Percentiles rank a stretch among this genome's conserved stretches.
These are phyloP conservation scores for Mucor lusitanicus DNA, from an alignment of 371 early-diverging fungal genomes.

Conservation along the genomic window DNA sequence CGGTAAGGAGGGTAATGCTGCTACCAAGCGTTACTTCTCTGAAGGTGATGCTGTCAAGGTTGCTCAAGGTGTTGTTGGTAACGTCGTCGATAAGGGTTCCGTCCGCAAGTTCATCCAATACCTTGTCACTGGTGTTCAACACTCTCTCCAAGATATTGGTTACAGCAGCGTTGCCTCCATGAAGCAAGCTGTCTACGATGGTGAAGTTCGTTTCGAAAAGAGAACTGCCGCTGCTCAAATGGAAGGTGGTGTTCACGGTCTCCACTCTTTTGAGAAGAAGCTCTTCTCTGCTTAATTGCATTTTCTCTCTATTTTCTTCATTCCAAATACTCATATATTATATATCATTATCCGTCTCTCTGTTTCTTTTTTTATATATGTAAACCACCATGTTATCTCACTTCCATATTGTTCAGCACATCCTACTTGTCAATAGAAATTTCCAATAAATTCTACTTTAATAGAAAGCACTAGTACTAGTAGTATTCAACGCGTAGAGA, in stretches of 20 bases:
- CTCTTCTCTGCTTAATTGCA: constrained; percentile 44
- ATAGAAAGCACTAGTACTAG: too few relatives aligned
- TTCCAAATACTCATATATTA: neutral
- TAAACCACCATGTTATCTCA: too few relatives aligned
- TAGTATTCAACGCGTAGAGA: too few relatives aligned
- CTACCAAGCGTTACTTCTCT: constrained; percentile 92
- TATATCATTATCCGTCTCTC: neutral
- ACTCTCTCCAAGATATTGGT: constrained; percentile 97
- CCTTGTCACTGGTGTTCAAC: constrained; percentile 91
- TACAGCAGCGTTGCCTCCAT: constrained; percentile 70
- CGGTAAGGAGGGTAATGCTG: constrained; percentile 69
- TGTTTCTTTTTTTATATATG: too few relatives aligned
- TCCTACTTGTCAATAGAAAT: too few relatives aligned
- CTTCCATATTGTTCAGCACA: too few relatives aligned
- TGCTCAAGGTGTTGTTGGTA: constrained; percentile 96
- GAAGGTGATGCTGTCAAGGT: constrained; percentile 96
- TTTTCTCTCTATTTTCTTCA: neutral
- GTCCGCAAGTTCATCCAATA: constrained; percentile 89
- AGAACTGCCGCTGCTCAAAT: constrained; percentile 93
- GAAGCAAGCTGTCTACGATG: constrained; percentile 64
- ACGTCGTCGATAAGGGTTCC: constrained; percentile 94
- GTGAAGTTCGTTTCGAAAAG: constrained; percentile 89
- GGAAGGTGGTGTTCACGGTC: constrained; percentile 96
- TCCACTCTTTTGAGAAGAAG: constrained; percentile 89
- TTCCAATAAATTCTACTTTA: too few relatives aligned